Conservation (phyloP, 371 early-diverging fungal genomes). For the Haplosporangium sp. region DNA sequence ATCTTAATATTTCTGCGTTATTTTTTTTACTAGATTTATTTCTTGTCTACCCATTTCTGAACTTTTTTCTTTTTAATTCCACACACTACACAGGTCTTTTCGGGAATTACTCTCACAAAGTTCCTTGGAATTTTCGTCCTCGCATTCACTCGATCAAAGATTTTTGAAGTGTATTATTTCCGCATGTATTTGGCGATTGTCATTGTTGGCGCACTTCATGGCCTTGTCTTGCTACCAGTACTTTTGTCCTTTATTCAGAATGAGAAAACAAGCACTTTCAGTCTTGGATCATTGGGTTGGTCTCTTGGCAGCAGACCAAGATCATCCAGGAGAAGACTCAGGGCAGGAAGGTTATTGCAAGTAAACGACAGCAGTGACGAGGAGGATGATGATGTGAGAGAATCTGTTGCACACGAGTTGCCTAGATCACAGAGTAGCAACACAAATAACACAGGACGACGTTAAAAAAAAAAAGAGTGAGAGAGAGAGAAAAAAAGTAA, state of each 20-base stretch:
- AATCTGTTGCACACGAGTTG: slow-evolving; percentile 37
- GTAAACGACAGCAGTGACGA: slow-evolving; percentile 49
- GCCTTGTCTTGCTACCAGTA: slow-evolving; percentile 77
- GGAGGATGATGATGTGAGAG: slow-evolving; percentile 34
- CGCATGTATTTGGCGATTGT: slow-evolving; percentile 82
- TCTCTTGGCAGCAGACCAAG: slow-evolving; percentile 13
- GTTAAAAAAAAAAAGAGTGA: slow-evolving; percentile 1
- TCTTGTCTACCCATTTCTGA: neutral
- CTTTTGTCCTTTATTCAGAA: slow-evolving; percentile 64
- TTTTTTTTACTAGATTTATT: neutral
- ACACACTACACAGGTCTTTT: slow-evolving; percentile 67
- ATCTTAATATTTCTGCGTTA: too few species aligned
- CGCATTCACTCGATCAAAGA: slow-evolving; percentile 79
- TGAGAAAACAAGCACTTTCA: slow-evolving; percentile 30
- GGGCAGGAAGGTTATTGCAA: slow-evolving; percentile 43
- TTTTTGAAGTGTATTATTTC: slow-evolving; percentile 85
- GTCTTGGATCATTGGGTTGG: slow-evolving; percentile 43
- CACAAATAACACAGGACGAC: slow-evolving; percentile 22
- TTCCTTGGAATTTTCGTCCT: slow-evolving; percentile 80
- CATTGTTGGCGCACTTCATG: slow-evolving; percentile 76
- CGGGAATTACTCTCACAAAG: slow-evolving; percentile 82
- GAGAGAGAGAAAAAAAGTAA: too few species aligned
- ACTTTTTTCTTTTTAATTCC: neutral
- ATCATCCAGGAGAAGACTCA: slow-evolving; percentile 28
- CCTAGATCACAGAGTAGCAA: slow-evolving; percentile 44